Conservation (phyloP, 257 asterid species). For the Eucommia ulmoides region DNA sequence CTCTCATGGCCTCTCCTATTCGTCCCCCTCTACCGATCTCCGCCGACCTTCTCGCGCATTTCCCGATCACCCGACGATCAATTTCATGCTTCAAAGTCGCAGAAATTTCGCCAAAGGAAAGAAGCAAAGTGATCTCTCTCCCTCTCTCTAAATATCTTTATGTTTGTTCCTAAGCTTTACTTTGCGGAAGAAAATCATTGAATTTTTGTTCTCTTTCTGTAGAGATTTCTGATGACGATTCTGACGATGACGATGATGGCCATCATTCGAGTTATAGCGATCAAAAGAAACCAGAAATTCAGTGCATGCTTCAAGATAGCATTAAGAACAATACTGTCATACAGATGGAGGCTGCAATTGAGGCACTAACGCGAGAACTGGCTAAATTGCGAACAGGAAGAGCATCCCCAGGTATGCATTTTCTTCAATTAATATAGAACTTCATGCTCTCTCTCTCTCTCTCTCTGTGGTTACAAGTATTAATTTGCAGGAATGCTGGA, state of each 20-base stretch:
- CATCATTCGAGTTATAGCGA: too few relatives aligned
- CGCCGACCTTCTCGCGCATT: constrained; percentile 13
- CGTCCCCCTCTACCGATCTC: constrained; percentile 18
- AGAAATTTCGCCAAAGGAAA: constrained; percentile 75
- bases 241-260: constrained; percentile 28
- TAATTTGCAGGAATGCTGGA: constrained; percentile 76
- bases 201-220: constrained; percentile 1
- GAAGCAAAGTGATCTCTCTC: constrained; percentile 32
- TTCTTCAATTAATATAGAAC: too few relatives aligned
- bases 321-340: constrained; percentile 41
- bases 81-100: constrained; percentile 17
- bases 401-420: constrained; percentile 84
- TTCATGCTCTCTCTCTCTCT: too few relatives aligned
- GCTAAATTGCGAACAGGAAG: constrained; percentile 82
- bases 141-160: not conserved
- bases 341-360: constrained; percentile 84
- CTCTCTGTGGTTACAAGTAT: too few relatives aligned
- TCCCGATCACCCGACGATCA: constrained; percentile 11
- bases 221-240: constrained; percentile 22
- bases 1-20: constrained; percentile 6
- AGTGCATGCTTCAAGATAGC: constrained; percentile 35
- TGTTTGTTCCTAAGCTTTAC: not conserved
- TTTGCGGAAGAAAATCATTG: not conserved
- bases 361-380: constrained; percentile 76
- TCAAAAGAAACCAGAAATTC: too few relatives aligned